A percentile compares a stretch with the other conserved stretches of the same genome.
Evolutionary conservation across 179 eudicot species (phyloP).

Genomic region (Silene noctiflora): DNA sequence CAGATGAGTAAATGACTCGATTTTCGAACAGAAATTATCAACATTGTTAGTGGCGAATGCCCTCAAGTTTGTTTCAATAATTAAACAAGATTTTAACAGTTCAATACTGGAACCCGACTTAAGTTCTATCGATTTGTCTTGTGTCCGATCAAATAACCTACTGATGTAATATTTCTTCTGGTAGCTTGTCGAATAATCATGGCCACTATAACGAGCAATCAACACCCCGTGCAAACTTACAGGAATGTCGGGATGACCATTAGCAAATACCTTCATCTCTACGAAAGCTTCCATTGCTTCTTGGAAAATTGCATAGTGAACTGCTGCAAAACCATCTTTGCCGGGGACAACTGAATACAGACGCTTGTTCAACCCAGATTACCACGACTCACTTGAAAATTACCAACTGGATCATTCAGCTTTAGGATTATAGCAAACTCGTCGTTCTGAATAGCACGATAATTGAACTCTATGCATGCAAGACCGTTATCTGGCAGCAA

Average conservation of each 20-base stretch:
- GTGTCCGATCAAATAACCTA: neutral
- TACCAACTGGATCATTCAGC: constrained; percentile 8
- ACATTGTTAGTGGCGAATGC: neutral
- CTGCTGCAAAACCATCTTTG: constrained; percentile 18
- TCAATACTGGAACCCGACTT: neutral
- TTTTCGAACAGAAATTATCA: neutral
- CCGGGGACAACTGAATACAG: constrained; percentile 17
- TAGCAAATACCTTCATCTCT: neutral
- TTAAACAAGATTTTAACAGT: neutral
- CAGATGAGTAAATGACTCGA: too few species aligned
- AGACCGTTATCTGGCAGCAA: constrained; percentile 5
- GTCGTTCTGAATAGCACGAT: neutral
- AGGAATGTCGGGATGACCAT: neutral
- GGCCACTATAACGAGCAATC: neutral
- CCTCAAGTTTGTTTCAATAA: constrained; percentile 9
- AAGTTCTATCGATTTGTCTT: neutral
- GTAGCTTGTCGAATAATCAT: constrained; percentile 5
- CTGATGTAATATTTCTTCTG: constrained; percentile 6
- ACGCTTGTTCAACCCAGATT: neutral
- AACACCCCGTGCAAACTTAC: neutral
- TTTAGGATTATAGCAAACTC: neutral
- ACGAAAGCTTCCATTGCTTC: neutral
- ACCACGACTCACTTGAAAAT: constrained; percentile 10
- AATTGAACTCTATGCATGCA: neutral
- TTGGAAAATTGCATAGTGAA: constrained; percentile 6